Conservation (phyloP, 306 rosid species). For the Quillaja saponaria region DNA sequence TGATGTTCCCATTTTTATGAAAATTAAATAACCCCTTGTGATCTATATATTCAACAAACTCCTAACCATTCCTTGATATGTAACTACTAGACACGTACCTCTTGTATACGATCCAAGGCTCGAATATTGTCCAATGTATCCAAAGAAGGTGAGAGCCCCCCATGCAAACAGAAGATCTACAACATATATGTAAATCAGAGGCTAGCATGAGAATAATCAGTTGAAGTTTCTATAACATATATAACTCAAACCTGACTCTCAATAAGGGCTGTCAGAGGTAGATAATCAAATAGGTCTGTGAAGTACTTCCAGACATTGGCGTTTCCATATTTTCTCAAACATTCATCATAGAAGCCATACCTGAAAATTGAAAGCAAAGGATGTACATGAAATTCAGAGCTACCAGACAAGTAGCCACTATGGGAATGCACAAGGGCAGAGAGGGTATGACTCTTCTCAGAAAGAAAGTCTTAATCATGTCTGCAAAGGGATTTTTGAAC, state of each 20-base stretch:
- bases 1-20: slow-evolving; percentile 14
- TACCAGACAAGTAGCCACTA: background rate
- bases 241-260: slow-evolving; percentile 90
- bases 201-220: slow-evolving; percentile 17
- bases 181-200: slow-evolving; percentile 34
- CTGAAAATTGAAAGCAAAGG: slow-evolving; percentile 46
- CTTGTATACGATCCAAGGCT: slow-evolving; percentile 93
- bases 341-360: slow-evolving; percentile 98
- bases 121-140: slow-evolving; percentile 93
- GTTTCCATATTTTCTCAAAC: slow-evolving; percentile 96
- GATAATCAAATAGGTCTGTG: slow-evolving; percentile 90
- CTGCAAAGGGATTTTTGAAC: background rate
- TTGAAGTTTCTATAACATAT: slow-evolving; percentile 15
- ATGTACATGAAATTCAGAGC: slow-evolving; percentile 28
- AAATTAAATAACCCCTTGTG: slow-evolving; percentile 19
- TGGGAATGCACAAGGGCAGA: no score
- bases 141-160: slow-evolving; percentile 96
- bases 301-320: slow-evolving; percentile 97
- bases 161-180: slow-evolving; percentile 95
- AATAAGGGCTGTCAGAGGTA: slow-evolving; percentile 94
- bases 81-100: slow-evolving; percentile 47
- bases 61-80: slow-evolving; percentile 12
- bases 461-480: no score
- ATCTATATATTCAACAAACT: background rate
- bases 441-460: no score